A percentile compares a stretch with the other conserved stretches of the same genome.
These are phyloP conservation scores for Aureobasidium sp. DNA, from an alignment of 2,329 filamentous ascomycete genomes.

Conservation along the genomic window DNA sequence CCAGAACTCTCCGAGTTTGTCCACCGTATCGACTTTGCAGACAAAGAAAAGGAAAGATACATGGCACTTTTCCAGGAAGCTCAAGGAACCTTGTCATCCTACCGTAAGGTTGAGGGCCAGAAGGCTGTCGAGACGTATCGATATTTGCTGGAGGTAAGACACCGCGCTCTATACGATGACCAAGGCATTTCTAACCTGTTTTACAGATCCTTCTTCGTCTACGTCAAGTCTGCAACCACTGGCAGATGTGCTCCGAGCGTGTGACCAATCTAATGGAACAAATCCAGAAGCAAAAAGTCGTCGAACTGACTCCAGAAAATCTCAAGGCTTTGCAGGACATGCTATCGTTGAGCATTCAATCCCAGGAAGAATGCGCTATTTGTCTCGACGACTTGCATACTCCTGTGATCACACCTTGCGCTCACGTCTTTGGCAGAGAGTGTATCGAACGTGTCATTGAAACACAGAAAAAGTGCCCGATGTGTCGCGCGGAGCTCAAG, in stretches of 20 bases:
- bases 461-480: conserved; percentile 70
- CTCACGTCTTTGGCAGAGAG: conserved; percentile 65
- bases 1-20: conserved; percentile 71
- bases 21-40: conserved; percentile 63
- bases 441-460: conserved; percentile 71
- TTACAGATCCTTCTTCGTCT: conserved; percentile 60
- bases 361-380: conserved; percentile 72
- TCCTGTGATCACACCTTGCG: conserved; percentile 78
- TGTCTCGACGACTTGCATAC: conserved; percentile 65
- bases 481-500: conserved; percentile 65
- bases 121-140: conserved; percentile 51
- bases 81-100: conserved; percentile 58
- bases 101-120: conserved; percentile 33
- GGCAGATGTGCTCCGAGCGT: conserved; percentile 69
- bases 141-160: conserved; percentile 56
- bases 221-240: conserved; percentile 82
- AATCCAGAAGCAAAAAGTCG: conserved; percentile 58
- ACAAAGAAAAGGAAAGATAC: conserved; percentile 70
- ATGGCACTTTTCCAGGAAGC: conserved; percentile 67
- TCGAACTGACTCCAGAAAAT: conserved; percentile 66
- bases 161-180: too few species aligned
- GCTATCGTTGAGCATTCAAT: conserved; percentile 68
- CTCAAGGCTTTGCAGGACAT: conserved; percentile 63
- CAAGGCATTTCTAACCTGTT: background rate
- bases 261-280: conserved; percentile 64